Evolutionary conservation across 345 rosid genomes (phyloP).

Genomic region (Draba incana): DNA sequence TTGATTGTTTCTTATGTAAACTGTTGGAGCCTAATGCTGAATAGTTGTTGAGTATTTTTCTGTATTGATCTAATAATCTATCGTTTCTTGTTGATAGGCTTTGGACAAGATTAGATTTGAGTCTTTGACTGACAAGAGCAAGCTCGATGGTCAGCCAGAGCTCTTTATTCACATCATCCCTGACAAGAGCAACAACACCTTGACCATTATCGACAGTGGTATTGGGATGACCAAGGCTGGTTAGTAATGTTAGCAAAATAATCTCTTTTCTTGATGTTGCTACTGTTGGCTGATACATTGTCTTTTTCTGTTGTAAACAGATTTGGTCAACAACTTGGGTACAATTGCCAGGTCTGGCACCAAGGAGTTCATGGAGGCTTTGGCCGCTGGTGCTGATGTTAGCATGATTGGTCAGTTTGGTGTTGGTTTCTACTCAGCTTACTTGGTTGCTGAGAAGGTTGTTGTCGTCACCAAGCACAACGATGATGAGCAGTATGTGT

Average conservation of each 20-base stretch:
- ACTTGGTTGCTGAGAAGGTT: constrained; percentile 83
- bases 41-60: too few relatives aligned
- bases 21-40: not conserved
- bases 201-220: constrained; percentile 79
- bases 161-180: constrained; percentile 84
- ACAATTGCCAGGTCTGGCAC: constrained; percentile 91
- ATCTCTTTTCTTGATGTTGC: not conserved
- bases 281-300: not conserved
- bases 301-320: constrained; percentile 30
- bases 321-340: constrained; percentile 88
- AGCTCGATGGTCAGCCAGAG: constrained; percentile 81
- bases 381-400: constrained; percentile 89
- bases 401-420: constrained; percentile 93
- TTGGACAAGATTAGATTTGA: constrained; percentile 83
- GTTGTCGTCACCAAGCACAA: constrained; percentile 78
- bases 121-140: constrained; percentile 85
- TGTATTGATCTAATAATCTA: too few relatives aligned
- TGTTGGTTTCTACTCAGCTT: constrained; percentile 86
- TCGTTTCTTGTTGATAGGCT: constrained; percentile 47
- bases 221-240: constrained; percentile 94
- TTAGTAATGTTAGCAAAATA: constrained; percentile 14
- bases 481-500: constrained; percentile 81
- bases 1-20: too few relatives aligned
- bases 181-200: constrained; percentile 64
- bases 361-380: constrained; percentile 88